phyloP scores from a whole-genome alignment of 768 basidiomycete genomes.

The Lactarius pseudohatsudake region DNA sequence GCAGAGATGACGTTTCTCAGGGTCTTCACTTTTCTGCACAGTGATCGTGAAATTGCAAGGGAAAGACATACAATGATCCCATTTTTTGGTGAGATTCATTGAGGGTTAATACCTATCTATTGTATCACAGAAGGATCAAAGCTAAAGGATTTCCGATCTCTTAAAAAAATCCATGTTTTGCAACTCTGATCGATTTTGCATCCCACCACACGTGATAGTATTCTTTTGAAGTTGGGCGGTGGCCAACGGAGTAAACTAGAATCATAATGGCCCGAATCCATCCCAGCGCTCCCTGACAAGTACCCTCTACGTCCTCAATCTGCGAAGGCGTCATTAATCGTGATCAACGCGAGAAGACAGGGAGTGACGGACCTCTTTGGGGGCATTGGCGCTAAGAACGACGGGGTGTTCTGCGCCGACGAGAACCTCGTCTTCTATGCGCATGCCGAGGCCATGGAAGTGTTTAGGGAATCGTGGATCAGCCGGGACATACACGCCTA shows the following conservation, averaged over 20 bases:
- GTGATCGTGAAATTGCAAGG: too few species aligned
- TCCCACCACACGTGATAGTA: too few species aligned
- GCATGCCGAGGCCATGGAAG: conserved; percentile 89
- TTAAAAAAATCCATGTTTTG: too few species aligned
- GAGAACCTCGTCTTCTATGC: conserved; percentile 89
- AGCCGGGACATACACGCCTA: conserved; percentile 87
- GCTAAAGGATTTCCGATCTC: too few species aligned
- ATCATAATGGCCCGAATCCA: conserved; percentile 56
- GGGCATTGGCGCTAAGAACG: conserved; percentile 69
- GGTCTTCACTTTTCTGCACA: too few species aligned
- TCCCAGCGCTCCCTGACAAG: conserved; percentile 71
- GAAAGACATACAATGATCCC: too few species aligned
- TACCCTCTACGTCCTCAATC: conserved; percentile 77
- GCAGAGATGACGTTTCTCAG: too few species aligned
- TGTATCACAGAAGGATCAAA: too few species aligned
- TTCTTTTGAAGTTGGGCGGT: not conserved
- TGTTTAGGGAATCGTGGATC: conserved; percentile 74
- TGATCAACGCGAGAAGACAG: not conserved
- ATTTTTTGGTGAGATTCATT: too few species aligned
- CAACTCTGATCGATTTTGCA: too few species aligned
- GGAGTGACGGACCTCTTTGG: conserved; percentile 64
- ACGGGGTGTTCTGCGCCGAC: conserved; percentile 59
- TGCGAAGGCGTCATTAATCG: conserved; percentile 23
- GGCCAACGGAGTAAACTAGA: not conserved
- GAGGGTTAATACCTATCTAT: too few species aligned